These are phyloP conservation scores for Venturia pyrina DNA, from an alignment of 2,329 filamentous ascomycete species.

Conservation along the genomic window DNA sequence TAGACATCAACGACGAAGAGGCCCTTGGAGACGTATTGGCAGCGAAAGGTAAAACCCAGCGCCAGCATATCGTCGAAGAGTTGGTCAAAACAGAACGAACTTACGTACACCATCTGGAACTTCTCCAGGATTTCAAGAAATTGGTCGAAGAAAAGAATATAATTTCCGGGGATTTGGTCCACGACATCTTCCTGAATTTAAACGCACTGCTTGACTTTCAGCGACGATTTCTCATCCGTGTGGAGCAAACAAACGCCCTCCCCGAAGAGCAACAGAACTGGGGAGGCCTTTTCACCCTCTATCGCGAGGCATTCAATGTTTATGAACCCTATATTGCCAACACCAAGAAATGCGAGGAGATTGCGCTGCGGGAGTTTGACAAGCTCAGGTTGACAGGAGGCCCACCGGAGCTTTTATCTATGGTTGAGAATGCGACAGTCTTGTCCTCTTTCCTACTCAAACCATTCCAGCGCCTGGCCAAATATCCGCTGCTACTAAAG, in stretches of 20 bases:
- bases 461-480: slow-evolving; percentile 89
- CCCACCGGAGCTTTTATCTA: slow-evolving; percentile 50
- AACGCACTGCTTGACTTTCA: slow-evolving; percentile 94
- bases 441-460: slow-evolving; percentile 90
- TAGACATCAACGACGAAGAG: slow-evolving; percentile 47
- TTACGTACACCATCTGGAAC: slow-evolving; percentile 94
- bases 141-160: slow-evolving; percentile 78
- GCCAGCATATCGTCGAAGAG: slow-evolving; percentile 85
- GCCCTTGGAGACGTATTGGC: slow-evolving; percentile 28
- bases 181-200: slow-evolving; percentile 94
- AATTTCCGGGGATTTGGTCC: slow-evolving; percentile 79
- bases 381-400: slow-evolving; percentile 70
- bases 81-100: slow-evolving; percentile 92
- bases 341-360: slow-evolving; percentile 77
- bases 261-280: slow-evolving; percentile 71
- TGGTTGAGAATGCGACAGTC: slow-evolving; percentile 78
- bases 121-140: slow-evolving; percentile 85
- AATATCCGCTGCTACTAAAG: slow-evolving; percentile 84
- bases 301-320: slow-evolving; percentile 80
- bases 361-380: slow-evolving; percentile 77
- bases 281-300: slow-evolving; percentile 81
- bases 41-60: slow-evolving; percentile 51
- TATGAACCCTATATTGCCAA: slow-evolving; percentile 98
- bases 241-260: slow-evolving; percentile 89
- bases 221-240: slow-evolving; percentile 83